These are phyloP conservation scores for Termitomyces sp. DNA, from an alignment of 768 basidiomycete genomes.

Conservation along the genomic window DNA sequence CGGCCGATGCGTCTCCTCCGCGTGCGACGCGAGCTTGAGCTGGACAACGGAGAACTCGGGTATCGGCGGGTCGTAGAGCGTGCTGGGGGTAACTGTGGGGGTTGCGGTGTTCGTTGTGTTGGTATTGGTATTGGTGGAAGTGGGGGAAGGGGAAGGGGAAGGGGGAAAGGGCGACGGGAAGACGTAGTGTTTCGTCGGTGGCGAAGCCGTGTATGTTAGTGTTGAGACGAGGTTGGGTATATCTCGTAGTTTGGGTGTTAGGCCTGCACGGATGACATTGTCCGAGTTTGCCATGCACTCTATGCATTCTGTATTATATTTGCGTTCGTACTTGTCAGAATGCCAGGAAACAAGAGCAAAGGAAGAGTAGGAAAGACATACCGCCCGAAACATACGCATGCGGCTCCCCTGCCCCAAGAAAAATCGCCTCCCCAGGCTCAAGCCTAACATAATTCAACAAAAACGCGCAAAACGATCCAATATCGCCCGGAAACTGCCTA, in stretches of 20 bases:
- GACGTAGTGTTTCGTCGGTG: slow-evolving; percentile 68
- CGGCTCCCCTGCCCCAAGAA: slow-evolving; percentile 93
- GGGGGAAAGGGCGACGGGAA: slow-evolving; percentile 46
- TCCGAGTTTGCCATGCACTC: slow-evolving; percentile 99
- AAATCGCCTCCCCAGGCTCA: slow-evolving; percentile 85
- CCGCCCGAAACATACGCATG: slow-evolving; percentile 96
- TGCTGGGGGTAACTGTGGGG: slow-evolving; percentile 23
- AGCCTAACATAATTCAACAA: slow-evolving; percentile 78
- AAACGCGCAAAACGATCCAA: slow-evolving; percentile 63
- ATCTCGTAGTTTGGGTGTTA: slow-evolving; percentile 95
- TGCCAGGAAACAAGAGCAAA: not conserved
- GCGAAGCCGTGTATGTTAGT: slow-evolving; percentile 79
- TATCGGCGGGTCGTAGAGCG: slow-evolving; percentile 87
- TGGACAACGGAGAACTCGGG: slow-evolving; percentile 89
- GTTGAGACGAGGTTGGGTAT: slow-evolving; percentile 84
- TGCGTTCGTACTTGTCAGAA: too few species aligned
- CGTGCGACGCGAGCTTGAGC: slow-evolving; percentile 41
- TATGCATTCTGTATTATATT: slow-evolving; percentile 52
- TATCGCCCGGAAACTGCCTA: slow-evolving; percentile 84
- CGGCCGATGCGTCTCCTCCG: slow-evolving; percentile 50
- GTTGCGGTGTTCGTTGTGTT: not conserved
- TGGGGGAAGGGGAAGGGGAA: slow-evolving; percentile 24
- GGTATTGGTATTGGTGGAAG: slow-evolving; percentile 17
- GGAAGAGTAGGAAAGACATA: slow-evolving; percentile 27
- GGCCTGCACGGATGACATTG: slow-evolving; percentile 97